phyloP scores from a whole-genome alignment of 1,284 basidiomycete species.

The Taiwanofungus camphoratus region DNA sequence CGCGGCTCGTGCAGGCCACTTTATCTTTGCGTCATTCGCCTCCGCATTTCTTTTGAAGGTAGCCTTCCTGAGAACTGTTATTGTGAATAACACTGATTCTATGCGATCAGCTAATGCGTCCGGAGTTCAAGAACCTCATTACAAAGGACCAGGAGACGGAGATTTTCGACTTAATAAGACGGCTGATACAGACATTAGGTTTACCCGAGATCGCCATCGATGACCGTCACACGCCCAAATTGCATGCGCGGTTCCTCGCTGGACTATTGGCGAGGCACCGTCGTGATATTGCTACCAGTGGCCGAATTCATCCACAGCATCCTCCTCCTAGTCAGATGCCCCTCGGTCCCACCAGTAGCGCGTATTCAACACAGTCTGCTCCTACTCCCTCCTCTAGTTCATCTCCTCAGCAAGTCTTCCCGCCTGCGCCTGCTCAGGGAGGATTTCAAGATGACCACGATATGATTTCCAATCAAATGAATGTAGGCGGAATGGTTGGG shows the following conservation, averaged over 20 bases:
- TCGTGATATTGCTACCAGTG: conserved; percentile 49
- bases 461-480: conserved; percentile 4
- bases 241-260: conserved; percentile 76
- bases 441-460: neutral
- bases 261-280: conserved; percentile 62
- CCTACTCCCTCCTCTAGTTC: conserved; percentile 3
- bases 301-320: conserved; percentile 41
- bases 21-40: conserved; percentile 81
- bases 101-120: conserved; percentile 54
- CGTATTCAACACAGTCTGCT: conserved; percentile 10
- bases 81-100: neutral
- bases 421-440: neutral
- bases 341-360: conserved; percentile 11
- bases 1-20: conserved; percentile 51
- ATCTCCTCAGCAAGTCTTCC: neutral
- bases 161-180: conserved; percentile 66
- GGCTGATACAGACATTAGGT: conserved; percentile 65
- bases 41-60: conserved; percentile 82
- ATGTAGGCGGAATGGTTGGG: too few relatives aligned
- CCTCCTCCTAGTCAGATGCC: conserved; percentile 27
- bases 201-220: conserved; percentile 76
- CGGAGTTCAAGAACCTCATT: conserved; percentile 61
- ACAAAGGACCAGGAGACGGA: conserved; percentile 57
- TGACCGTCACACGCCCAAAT: conserved; percentile 73
- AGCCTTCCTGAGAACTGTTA: conserved; percentile 11